A percentile compares a stretch with the other conserved stretches of the same genome.
Evolutionary conservation across 1,284 basidiomycete genomes (phyloP).

Genomic region (Bondarzewia mesenterica): DNA sequence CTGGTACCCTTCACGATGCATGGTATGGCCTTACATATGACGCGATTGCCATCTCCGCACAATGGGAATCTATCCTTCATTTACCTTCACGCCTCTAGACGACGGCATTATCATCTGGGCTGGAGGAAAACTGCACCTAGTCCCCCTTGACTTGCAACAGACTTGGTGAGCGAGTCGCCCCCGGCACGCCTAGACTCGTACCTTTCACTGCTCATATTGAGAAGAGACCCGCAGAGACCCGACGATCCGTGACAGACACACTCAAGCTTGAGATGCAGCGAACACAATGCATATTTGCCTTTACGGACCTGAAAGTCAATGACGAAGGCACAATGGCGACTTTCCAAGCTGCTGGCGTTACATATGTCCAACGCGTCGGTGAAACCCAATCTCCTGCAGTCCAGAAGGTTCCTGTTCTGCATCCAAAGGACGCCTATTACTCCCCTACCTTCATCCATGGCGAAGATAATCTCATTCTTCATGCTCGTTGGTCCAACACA

Average conservation of each 20-base stretch:
- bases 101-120: conserved; percentile 66
- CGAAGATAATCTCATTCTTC: conserved; percentile 40
- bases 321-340: conserved; percentile 39
- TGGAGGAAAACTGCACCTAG: conserved; percentile 53
- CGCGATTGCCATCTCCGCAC: conserved; percentile 50
- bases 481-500: conserved; percentile 61
- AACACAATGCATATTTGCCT: background rate
- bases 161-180: conserved; percentile 38
- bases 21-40: conserved; percentile 68
- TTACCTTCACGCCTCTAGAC: conserved; percentile 55
- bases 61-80: conserved; percentile 71
- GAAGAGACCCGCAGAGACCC: conserved; percentile 54
- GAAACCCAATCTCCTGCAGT: conserved; percentile 17
- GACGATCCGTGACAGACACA: conserved; percentile 37
- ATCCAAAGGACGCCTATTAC: conserved; percentile 47
- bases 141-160: conserved; percentile 46
- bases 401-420: conserved; percentile 37
- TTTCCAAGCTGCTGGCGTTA: conserved; percentile 48
- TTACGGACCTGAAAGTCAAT: conserved; percentile 25
- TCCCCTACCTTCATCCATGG: conserved; percentile 57
- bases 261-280: conserved; percentile 44
- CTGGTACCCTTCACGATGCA: conserved; percentile 54
- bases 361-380: conserved; percentile 40
- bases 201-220: conserved; percentile 55
- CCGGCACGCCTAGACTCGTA: conserved; percentile 37